phyloP scores from a whole-genome alignment of 306 rosid species.

The Gastrolobium villosum region DNA sequence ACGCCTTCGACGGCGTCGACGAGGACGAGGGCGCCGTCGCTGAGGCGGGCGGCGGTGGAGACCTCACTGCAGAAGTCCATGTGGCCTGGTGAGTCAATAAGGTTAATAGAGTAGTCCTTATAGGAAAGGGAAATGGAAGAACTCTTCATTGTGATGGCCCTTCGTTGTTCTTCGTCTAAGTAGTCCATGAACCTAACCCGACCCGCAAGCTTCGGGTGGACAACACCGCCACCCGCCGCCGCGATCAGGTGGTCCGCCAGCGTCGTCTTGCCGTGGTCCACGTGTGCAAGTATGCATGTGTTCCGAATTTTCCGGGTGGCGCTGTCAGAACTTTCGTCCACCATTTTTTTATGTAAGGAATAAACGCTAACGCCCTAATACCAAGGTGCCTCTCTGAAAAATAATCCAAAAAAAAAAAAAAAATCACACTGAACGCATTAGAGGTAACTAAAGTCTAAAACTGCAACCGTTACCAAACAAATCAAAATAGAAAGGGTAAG shows the following conservation, averaged over 20 bases:
- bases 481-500: background rate
- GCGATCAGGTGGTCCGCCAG: conserved; percentile 92
- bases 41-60: conserved; percentile 88
- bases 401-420: background rate
- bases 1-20: conserved; percentile 97
- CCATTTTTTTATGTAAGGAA: too few relatives aligned
- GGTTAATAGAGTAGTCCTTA: conserved; percentile 63
- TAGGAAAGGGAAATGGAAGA: conserved; percentile 75
- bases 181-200: conserved; percentile 88
- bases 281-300: conserved; percentile 90
- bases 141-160: conserved; percentile 95
- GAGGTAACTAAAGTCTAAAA: background rate
- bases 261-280: conserved; percentile 95
- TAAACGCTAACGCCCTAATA: too few relatives aligned
- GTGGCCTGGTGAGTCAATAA: conserved; percentile 94
- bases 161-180: conserved; percentile 86
- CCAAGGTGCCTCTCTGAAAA: too few relatives aligned
- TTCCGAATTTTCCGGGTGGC: conserved; percentile 68
- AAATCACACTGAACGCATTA: background rate
- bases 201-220: conserved; percentile 89
- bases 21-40: conserved; percentile 85
- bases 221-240: conserved; percentile 66
- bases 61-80: conserved; percentile 95
- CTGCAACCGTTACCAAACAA: background rate
- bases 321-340: conserved; percentile 40